These are phyloP conservation scores for Hyphochytrium catenoides DNA, from an alignment of 352 stramenopile species.

Conservation along the genomic window DNA sequence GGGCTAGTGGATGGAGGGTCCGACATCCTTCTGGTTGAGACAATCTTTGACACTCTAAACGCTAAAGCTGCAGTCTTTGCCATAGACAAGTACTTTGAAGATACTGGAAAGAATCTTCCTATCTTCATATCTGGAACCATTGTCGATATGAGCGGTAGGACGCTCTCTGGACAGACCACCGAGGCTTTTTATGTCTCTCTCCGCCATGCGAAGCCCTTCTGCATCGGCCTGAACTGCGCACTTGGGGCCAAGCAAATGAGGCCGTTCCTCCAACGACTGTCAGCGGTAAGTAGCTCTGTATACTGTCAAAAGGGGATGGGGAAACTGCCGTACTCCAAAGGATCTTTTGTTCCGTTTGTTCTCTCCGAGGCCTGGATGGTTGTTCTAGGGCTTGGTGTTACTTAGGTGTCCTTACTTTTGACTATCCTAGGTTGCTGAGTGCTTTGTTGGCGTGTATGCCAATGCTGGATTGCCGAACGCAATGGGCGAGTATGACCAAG, in stretches of 20 bases:
- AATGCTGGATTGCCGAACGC: conserved; percentile 90
- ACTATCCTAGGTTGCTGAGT: conserved; percentile 72
- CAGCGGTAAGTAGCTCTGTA: not conserved
- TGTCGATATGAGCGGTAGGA: conserved; percentile 86
- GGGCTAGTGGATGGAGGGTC: conserved; percentile 78
- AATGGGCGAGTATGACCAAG: conserved; percentile 91
- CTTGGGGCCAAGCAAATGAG: conserved; percentile 85
- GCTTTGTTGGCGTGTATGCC: conserved; percentile 87
- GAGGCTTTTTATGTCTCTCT: conserved; percentile 90
- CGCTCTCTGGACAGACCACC: conserved; percentile 82
- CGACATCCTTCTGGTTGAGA: conserved; percentile 91
- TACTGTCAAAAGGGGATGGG: conserved; percentile 1
- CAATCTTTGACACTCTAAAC: conserved; percentile 94
- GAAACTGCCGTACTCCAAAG: not conserved
- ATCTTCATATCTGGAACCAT: conserved; percentile 90
- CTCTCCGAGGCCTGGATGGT: too few relatives aligned
- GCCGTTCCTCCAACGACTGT: conserved; percentile 75
- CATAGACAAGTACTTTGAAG: conserved; percentile 74
- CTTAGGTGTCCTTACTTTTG: too few relatives aligned
- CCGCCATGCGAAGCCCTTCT: conserved; percentile 85
- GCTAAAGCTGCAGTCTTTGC: conserved; percentile 87
- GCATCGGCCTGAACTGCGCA: conserved; percentile 88
- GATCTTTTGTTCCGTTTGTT: conserved; percentile 1
- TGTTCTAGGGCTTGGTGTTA: too few relatives aligned
- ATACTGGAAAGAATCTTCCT: conserved; percentile 63